A percentile compares a stretch with the other conserved stretches of the same genome.
Conservation (phyloP, 2,329 filamentous ascomycete species). For the Bipolaris sorokiniana region DNA sequence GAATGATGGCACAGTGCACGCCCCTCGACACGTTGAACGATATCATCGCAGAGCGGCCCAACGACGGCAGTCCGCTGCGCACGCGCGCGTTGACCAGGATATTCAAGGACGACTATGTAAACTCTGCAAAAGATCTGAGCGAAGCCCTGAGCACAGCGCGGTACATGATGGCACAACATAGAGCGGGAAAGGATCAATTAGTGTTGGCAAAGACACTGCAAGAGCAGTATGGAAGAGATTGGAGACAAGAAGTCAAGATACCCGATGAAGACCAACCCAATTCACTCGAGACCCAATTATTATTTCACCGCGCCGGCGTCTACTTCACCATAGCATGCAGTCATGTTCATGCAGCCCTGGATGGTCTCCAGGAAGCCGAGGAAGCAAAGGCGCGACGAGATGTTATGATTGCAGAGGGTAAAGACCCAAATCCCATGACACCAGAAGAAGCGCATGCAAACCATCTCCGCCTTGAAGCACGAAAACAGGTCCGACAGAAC, state of each 20-base stretch:
- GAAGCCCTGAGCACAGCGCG: conserved; percentile 65
- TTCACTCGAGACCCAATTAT: conserved; percentile 74
- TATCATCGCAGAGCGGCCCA: conserved; percentile 68
- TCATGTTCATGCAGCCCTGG: conserved; percentile 64
- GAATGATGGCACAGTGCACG: conserved; percentile 74
- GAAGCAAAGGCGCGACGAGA: conserved; percentile 39
- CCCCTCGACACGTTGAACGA: conserved; percentile 70
- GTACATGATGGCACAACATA: conserved; percentile 61
- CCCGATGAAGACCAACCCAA: conserved; percentile 72
- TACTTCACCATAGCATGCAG: conserved; percentile 75
- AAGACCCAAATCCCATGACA: conserved; percentile 45
- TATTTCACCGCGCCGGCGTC: conserved; percentile 76
- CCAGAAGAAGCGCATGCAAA: conserved; percentile 57
- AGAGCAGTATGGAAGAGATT: conserved; percentile 51
- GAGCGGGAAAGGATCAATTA: conserved; percentile 56
- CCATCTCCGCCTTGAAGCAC: conserved; percentile 61
- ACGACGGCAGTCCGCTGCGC: conserved; percentile 69
- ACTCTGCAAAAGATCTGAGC: conserved; percentile 73
- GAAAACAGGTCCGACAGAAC: conserved; percentile 73
- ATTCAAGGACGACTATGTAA: conserved; percentile 76
- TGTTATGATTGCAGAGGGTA: conserved; percentile 32
- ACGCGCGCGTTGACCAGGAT: conserved; percentile 76
- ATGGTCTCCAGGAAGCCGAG: conserved; percentile 52
- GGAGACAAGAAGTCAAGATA: conserved; percentile 59
- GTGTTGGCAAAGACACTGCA: conserved; percentile 58